Conservation (phyloP, 2,329 filamentous ascomycete species). For the Monilinia fructicola region DNA sequence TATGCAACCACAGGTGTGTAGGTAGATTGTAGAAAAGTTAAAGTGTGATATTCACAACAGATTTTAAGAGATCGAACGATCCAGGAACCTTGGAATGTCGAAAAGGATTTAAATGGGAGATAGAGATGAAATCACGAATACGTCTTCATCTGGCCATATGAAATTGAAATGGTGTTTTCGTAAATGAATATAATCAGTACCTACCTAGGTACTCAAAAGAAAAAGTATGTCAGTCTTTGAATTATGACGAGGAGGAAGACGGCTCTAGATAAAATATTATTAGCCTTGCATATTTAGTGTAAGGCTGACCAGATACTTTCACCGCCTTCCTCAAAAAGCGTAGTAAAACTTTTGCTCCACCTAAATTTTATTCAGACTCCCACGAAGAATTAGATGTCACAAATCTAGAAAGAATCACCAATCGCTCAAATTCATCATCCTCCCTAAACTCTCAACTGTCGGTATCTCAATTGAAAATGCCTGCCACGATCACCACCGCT, state of each 20-base stretch:
- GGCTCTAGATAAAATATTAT: background rate
- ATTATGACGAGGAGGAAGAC: background rate
- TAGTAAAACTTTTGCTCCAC: background rate
- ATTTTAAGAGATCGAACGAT: background rate
- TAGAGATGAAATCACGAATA: background rate
- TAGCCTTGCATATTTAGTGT: slow-evolving; percentile 14
- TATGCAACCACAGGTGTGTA: background rate
- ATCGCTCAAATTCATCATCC: background rate
- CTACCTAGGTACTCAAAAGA: no score
- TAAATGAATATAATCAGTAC: background rate
- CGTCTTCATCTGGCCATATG: background rate
- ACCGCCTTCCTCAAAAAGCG: slow-evolving; percentile 7
- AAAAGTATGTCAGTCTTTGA: slow-evolving; percentile 1
- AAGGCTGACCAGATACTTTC: background rate
- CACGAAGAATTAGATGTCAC: slow-evolving; percentile 5
- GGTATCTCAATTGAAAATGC: slow-evolving; percentile 23
- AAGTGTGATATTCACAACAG: background rate
- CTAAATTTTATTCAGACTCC: slow-evolving; percentile 7
- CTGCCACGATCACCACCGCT: slow-evolving; percentile 25
- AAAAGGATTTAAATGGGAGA: background rate
- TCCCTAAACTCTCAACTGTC: background rate
- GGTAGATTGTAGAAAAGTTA: background rate
- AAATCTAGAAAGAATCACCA: slow-evolving; percentile 8
- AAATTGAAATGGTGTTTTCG: background rate
- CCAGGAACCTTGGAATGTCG: background rate